phyloP scores from a whole-genome alignment of 345 rosid species.

The Anacardium occidentale region DNA sequence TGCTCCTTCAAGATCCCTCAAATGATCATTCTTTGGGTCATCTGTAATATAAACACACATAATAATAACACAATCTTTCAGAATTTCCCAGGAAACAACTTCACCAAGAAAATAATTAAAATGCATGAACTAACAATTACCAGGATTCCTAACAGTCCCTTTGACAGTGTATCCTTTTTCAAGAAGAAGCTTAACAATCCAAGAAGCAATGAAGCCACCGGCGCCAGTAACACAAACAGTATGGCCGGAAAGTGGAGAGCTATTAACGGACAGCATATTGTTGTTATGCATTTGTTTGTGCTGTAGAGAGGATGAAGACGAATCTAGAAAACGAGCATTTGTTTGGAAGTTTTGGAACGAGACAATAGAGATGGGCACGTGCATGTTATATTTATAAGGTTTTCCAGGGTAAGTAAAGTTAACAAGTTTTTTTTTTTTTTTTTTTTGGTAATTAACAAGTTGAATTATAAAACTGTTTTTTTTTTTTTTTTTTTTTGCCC shows the following conservation, averaged over 20 bases:
- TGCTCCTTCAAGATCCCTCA: slow-evolving; percentile 90
- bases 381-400: too few species aligned
- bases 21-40: slow-evolving; percentile 83
- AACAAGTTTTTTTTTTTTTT: too few species aligned
- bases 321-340: too few species aligned
- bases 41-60: slow-evolving; percentile 25
- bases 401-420: too few species aligned
- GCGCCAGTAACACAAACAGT: slow-evolving; percentile 96
- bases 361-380: too few species aligned
- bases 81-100: neutral
- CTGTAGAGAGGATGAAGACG: too few species aligned
- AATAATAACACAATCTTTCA: neutral
- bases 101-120: too few species aligned
- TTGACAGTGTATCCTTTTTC: slow-evolving; percentile 77
- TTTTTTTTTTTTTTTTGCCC: too few species aligned
- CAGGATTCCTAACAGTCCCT: slow-evolving; percentile 92
- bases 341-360: too few species aligned
- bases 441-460: too few species aligned
- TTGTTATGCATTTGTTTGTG: too few species aligned
- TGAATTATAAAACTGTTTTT: too few species aligned
- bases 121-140: slow-evolving; percentile 16
- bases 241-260: slow-evolving; percentile 41
- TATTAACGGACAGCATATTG: slow-evolving; percentile 44
- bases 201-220: slow-evolving; percentile 95
- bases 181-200: slow-evolving; percentile 84